phyloP scores from a whole-genome alignment of 257 asterid genomes.

The Plantago major region DNA sequence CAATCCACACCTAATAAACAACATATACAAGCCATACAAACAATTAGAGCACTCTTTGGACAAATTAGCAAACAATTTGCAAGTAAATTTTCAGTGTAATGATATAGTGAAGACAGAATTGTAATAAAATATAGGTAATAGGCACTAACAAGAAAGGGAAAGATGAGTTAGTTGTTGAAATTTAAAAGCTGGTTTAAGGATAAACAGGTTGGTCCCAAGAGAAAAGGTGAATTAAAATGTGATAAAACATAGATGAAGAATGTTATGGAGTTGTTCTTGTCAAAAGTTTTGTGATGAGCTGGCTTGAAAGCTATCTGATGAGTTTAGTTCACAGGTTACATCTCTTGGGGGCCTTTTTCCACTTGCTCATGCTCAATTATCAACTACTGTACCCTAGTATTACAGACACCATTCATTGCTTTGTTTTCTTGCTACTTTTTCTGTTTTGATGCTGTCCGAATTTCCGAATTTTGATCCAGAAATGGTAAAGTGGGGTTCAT shows the following conservation, averaged over 20 bases:
- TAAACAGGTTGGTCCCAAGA: conserved; percentile 17
- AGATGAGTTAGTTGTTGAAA: background rate
- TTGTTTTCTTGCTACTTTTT: no score
- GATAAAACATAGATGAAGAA: conserved; percentile 19
- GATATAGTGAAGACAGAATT: background rate
- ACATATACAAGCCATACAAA: background rate
- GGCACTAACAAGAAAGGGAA: background rate
- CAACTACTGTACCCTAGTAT: no score
- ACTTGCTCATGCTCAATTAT: conserved; percentile 4
- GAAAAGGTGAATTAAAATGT: conserved; percentile 3
- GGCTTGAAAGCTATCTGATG: conserved; percentile 25
- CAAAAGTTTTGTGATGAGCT: conserved; percentile 18
- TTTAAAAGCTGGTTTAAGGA: conserved; percentile 25
- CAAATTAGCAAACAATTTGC: background rate
- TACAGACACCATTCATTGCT: no score
- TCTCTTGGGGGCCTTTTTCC: conserved; percentile 13
- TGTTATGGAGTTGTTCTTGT: conserved; percentile 24
- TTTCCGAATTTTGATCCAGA: no score
- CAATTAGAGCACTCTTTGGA: background rate
- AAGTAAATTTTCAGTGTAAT: conserved; percentile 1
- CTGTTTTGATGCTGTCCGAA: no score
- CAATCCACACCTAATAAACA: no score
- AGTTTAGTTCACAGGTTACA: conserved; percentile 18
- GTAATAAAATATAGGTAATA: background rate
- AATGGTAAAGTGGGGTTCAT: no score